Evolutionary conservation across 2,329 filamentous ascomycete genomes (phyloP), one percentile per base, ranked within the genome.

Genomic region (Pseudogymnoascus sp.): DNA sequence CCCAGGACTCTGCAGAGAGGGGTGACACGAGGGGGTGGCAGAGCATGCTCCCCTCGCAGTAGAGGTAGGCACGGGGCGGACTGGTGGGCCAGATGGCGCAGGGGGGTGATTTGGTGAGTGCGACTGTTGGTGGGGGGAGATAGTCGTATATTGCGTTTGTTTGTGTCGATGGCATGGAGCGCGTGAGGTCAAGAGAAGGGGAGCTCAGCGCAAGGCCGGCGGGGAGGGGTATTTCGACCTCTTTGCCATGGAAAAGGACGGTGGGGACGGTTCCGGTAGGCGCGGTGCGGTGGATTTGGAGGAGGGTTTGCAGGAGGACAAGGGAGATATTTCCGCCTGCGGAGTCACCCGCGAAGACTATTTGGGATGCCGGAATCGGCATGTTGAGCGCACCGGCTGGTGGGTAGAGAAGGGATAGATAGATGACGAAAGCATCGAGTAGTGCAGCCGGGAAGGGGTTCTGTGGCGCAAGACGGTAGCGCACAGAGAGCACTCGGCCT

Each of bases 381-480:
- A 81, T 78, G 72, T 95, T 90, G 46, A 85, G 81, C 0, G 89
- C 82, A n/a, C 81, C 87, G 0, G 83, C 78, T 0, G 88, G 87
- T 4, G 89, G 90, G 69, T 90, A 86, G 1, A 93, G 77, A 2
- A 92, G 79, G 0, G 83, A 84, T 37, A 95, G 79, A 70, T 93
- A 95, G 0, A 88, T 85, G 34, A 88, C 79, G 8, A 93, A 75
- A 1, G 84, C 88, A 71, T 95, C 90, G 46, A 93, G 76, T 5
- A 95, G 75, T 1, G 89, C 89, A 0, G 88, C 79, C 0, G 90
- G 90, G 71, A 95, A 95, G 0, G 89, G 84, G 65, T 87, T 76
- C 72, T 92, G 87, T 0, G 90, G 90, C 11, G 89, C 84, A 2
- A 95, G 81, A 5, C 90, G 81, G 74, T 93, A 93, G 3, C 89